phyloP scores from a whole-genome alignment of 2,329 filamentous ascomycete genomes.

The Orbilia quercus region DNA sequence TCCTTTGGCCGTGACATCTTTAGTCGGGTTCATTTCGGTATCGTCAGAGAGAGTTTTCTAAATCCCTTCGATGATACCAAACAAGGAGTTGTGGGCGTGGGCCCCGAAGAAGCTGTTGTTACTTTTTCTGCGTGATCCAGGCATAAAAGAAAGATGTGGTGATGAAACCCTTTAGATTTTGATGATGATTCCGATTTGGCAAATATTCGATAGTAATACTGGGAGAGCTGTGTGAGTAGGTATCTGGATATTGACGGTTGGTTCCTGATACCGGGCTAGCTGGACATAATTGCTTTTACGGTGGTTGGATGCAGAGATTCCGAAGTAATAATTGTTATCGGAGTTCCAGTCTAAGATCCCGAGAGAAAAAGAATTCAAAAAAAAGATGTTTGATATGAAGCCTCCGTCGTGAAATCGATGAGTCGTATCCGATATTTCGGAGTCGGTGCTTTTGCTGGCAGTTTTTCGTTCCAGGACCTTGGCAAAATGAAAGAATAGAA shows the following conservation, averaged over 20 bases:
- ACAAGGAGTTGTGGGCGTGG: constrained; percentile 51
- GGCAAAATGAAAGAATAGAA: constrained; percentile 18
- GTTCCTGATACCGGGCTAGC: constrained; percentile 26
- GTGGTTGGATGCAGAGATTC: constrained; percentile 14
- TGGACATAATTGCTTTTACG: constrained; percentile 41
- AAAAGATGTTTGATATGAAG: not conserved
- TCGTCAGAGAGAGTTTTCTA: constrained; percentile 34
- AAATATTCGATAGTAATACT: not conserved
- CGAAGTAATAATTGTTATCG: constrained; percentile 12
- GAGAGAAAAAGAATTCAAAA: not conserved
- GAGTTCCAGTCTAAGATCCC: constrained; percentile 12
- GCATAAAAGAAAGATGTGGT: constrained; percentile 46
- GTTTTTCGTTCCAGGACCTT: not conserved
- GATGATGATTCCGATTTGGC: not conserved
- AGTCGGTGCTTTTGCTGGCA: not conserved
- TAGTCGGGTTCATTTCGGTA: constrained; percentile 46
- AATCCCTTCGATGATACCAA: constrained; percentile 50
- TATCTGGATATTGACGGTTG: not conserved
- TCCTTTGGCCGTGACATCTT: constrained; percentile 35
- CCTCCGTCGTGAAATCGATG: not conserved
- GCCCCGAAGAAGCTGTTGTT: constrained; percentile 20
- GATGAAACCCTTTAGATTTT: not conserved
- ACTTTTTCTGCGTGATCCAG: no score
- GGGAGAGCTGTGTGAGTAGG: constrained; percentile 1
- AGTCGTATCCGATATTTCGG: not conserved